Percentiles rank a stretch among this genome's conserved stretches.
phyloP scores from a whole-genome alignment of 768 basidiomycete species.

The Tremella fuciformis region DNA sequence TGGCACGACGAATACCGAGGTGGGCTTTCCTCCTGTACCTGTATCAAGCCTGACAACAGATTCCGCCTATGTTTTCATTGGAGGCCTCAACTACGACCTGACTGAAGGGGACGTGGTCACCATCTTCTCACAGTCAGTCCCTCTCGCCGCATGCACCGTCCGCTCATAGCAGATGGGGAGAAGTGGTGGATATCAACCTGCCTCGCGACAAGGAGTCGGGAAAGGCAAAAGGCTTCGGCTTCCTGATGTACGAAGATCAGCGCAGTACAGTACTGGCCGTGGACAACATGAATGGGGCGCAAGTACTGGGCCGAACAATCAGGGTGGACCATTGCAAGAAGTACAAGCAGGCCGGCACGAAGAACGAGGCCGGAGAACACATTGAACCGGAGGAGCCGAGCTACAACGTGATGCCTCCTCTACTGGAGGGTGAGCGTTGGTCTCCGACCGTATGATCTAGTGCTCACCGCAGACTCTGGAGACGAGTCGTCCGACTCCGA shows the following conservation, averaged over 20 bases:
- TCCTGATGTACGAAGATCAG: slow-evolving; percentile 99
- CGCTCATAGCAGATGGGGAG: slow-evolving; percentile 71
- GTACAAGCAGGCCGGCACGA: slow-evolving; percentile 80
- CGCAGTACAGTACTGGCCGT: slow-evolving; percentile 92
- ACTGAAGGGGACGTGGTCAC: slow-evolving; percentile 97
- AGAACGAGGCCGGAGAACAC: slow-evolving; percentile 79
- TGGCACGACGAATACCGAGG: slow-evolving; percentile 98
- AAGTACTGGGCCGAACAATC: slow-evolving; percentile 76
- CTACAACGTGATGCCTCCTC: slow-evolving; percentile 77
- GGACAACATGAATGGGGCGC: slow-evolving; percentile 95
- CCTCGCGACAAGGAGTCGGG: slow-evolving; percentile 91
- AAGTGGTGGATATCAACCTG: slow-evolving; percentile 89
- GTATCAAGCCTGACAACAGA: slow-evolving; percentile 57
- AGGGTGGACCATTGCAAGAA: slow-evolving; percentile 69
- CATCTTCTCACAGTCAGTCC: slow-evolving; percentile 90
- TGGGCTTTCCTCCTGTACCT: slow-evolving; percentile 40
- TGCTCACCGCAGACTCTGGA: slow-evolving; percentile 11
- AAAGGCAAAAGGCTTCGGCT: slow-evolving; percentile 85
- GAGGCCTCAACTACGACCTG: slow-evolving; percentile 79
- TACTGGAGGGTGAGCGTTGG: slow-evolving; percentile 60
- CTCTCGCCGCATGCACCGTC: not conserved
- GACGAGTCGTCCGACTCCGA: slow-evolving; percentile 24
- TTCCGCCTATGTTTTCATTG: slow-evolving; percentile 91
- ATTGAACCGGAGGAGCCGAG: slow-evolving; percentile 79
- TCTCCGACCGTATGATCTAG: not conserved